phyloP scores from a whole-genome alignment of 805 yeast genomes.

The Lipomyces orientalis region DNA sequence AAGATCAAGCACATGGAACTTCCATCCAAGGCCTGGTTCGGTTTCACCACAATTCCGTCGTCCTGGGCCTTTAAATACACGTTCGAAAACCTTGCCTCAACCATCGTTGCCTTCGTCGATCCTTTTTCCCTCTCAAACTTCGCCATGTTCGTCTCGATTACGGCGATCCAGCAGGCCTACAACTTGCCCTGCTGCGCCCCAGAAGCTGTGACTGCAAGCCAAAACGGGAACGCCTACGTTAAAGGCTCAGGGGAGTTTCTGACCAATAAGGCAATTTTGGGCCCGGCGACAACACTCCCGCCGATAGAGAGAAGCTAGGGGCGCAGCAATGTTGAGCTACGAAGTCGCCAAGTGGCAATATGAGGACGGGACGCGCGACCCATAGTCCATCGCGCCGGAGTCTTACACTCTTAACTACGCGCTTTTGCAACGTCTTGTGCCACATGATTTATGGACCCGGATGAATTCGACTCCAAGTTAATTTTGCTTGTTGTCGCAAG shows the following conservation, averaged over 20 bases:
- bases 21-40: constrained; percentile 46
- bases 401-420: constrained; percentile 45
- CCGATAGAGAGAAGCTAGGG: neutral
- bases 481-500: too few relatives aligned
- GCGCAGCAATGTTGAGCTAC: neutral
- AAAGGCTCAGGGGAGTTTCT: constrained; percentile 53
- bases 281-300: constrained; percentile 26
- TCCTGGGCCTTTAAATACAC: constrained; percentile 40
- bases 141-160: constrained; percentile 51
- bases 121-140: constrained; percentile 43
- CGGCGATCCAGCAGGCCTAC: constrained; percentile 53
- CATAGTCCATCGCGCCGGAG: constrained; percentile 47
- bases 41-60: constrained; percentile 47
- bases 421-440: constrained; percentile 42
- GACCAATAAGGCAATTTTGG: constrained; percentile 50
- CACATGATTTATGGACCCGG: too few relatives aligned
- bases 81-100: constrained; percentile 47
- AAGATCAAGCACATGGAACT: neutral
- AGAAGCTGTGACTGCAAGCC: constrained; percentile 45
- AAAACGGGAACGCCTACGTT: constrained; percentile 54
- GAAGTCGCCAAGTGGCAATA: constrained; percentile 42
- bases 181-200: constrained; percentile 49
- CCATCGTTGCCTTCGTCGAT: constrained; percentile 46
- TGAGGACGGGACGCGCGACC: constrained; percentile 42
- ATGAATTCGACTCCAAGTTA: too few relatives aligned